Base-by-base conservation (phyloP, 2,329 filamentous ascomycete genomes). In the Aspergillus aculeatinus region DNA sequence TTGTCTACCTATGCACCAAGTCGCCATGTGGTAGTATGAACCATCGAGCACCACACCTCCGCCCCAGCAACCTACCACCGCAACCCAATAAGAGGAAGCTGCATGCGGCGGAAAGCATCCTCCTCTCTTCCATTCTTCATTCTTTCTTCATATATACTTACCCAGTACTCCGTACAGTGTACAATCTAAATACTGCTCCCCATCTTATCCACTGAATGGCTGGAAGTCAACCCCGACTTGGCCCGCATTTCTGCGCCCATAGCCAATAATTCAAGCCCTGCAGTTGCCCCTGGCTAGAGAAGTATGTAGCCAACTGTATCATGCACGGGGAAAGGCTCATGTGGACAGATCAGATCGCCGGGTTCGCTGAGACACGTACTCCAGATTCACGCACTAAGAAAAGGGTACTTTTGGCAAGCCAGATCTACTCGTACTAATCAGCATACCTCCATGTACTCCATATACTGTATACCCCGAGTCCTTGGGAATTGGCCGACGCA, bases 301-400 rank as follows among this genome's bases (percentile, higher is more conserved):
- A 19, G 42, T 33, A 55, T 55, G 53, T 48, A 55, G 39, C 39
- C 39, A 16, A 14, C 35, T 55, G 53, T 55, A 55, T 35, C 53
- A 55, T 55, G 53, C 53, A 55, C 48, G 53, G 53, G 42, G 42
- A 25, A 33, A 25, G 21, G 42, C 53, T 55, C 53, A 55, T 55
- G 42, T 48, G 53, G 53, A 55, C 53, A 55, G 47, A 55, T 48
- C 42, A 55, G 52, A 55, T 55, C 53, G 33, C 42, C 44, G 33
- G 39, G 19, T 48, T 23, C n/a, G 21, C 9, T 23, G 21, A 35
- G 52, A 31, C 27, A 44, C 39, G 16, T 19, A 44, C 39, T 44
- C 39, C 39, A n/a, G 14, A 44, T 19, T 44, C 21, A 39, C 42
- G 49, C 31, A 48, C 23, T n/a, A 29, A 48, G 29, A 55, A 48